These are phyloP conservation scores for Ascochyta clinopodiicola DNA, from an alignment of 2,329 filamentous ascomycete species.

Conservation along the genomic window DNA sequence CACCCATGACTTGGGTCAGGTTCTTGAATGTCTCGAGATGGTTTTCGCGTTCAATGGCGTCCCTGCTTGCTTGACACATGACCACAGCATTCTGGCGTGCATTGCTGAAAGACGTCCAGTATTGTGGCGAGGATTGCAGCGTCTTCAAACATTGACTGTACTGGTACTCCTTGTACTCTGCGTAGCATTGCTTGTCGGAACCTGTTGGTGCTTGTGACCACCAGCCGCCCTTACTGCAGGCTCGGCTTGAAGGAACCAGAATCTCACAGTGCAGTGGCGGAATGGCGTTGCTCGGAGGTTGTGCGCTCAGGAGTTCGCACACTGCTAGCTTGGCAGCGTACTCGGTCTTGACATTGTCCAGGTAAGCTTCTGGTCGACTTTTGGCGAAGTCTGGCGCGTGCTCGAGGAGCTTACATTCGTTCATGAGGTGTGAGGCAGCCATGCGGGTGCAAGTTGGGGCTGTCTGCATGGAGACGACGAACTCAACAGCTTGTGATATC, in stretches of 20 bases:
- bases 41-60: constrained; percentile 63
- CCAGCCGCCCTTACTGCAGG: constrained; percentile 34
- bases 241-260: constrained; percentile 53
- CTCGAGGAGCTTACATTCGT: constrained; percentile 60
- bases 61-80: constrained; percentile 67
- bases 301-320: constrained; percentile 65
- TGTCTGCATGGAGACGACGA: constrained; percentile 32
- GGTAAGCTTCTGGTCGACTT: constrained; percentile 33
- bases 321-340: constrained; percentile 69
- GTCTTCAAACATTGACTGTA: constrained; percentile 61
- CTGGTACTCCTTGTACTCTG: constrained; percentile 39
- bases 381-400: constrained; percentile 35
- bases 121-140: constrained; percentile 62
- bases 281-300: constrained; percentile 43
- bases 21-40: constrained; percentile 44
- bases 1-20: constrained; percentile 35
- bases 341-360: constrained; percentile 57
- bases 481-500: constrained; percentile 33
- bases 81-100: constrained; percentile 65
- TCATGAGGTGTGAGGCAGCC: constrained; percentile 59
- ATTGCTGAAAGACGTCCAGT: constrained; percentile 71
- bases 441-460: constrained; percentile 57
- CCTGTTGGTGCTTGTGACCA: constrained; percentile 25
- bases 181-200: constrained; percentile 43
- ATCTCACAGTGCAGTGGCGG: constrained; percentile 60